phyloP scores from a whole-genome alignment of 2,329 filamentous ascomycete species.

The Monosporascus ibericus region DNA sequence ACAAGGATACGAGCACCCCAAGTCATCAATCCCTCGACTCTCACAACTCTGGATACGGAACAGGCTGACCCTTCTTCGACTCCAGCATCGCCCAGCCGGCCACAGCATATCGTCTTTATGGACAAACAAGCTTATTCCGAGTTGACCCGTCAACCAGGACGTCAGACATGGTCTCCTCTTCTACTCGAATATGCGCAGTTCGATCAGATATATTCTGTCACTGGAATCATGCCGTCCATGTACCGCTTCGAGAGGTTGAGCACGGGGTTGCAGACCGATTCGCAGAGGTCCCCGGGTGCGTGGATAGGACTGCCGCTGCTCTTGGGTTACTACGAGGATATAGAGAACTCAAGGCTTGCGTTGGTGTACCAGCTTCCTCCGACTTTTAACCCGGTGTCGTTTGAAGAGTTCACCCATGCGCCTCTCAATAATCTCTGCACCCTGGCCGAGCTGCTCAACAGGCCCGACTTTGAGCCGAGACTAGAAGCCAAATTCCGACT shows the following conservation, averaged over 20 bases:
- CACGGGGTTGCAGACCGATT: conserved; percentile 48
- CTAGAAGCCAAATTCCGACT: conserved; percentile 72
- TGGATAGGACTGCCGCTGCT: conserved; percentile 58
- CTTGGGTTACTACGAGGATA: conserved; percentile 69
- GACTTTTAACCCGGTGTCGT: conserved; percentile 53
- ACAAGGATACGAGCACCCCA: conserved; percentile 56
- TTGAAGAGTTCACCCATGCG: conserved; percentile 44
- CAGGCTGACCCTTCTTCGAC: neutral
- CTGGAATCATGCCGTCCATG: conserved; percentile 59
- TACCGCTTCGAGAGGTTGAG: conserved; percentile 59
- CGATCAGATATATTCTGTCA: conserved; percentile 55
- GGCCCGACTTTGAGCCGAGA: conserved; percentile 53
- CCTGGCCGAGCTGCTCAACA: conserved; percentile 46
- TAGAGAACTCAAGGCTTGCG: conserved; percentile 62
- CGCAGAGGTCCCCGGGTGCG: conserved; percentile 44
- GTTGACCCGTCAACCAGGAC: conserved; percentile 34
- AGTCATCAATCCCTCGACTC: conserved; percentile 48
- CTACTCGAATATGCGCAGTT: conserved; percentile 67
- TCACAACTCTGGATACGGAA: conserved; percentile 39
- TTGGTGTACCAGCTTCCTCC: conserved; percentile 70
- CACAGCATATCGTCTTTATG: conserved; percentile 45
- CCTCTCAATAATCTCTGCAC: conserved; percentile 47
- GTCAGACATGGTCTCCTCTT: conserved; percentile 47
- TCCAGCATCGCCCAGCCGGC: conserved; percentile 7
- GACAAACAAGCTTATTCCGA: conserved; percentile 47